These are phyloP conservation scores for Alternaria viburni DNA, from an alignment of 2,329 filamentous ascomycete species.

Conservation along the genomic window DNA sequence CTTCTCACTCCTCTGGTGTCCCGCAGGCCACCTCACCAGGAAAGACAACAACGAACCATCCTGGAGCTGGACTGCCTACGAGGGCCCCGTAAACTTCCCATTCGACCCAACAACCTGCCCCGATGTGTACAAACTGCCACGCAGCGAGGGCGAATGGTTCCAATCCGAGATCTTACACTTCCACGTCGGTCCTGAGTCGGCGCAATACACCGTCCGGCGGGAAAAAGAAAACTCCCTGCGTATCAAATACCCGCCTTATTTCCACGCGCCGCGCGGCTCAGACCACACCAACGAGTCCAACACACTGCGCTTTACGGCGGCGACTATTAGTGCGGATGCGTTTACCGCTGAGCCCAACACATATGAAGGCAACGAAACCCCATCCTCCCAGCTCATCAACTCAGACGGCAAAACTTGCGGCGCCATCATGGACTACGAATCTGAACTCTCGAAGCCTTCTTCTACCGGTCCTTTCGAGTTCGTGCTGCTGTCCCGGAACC, in stretches of 20 bases:
- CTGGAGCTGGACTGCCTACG: constrained; percentile 43
- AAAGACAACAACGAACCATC: constrained; percentile 29
- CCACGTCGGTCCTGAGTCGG: constrained; percentile 28
- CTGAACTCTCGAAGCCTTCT: constrained; percentile 23
- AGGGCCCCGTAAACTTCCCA: constrained; percentile 38
- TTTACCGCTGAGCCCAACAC: constrained; percentile 37
- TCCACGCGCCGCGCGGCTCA: constrained; percentile 29
- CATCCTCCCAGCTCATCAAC: constrained; percentile 35
- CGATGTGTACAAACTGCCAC: constrained; percentile 30
- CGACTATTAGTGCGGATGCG: constrained; percentile 31
- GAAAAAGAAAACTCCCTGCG: constrained; percentile 30
- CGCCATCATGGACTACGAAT: constrained; percentile 40
- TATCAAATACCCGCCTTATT: constrained; percentile 35
- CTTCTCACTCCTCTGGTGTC: constrained; percentile 43
- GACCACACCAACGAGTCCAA: constrained; percentile 24
- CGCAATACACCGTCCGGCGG: constrained; percentile 37
- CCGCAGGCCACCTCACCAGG: constrained; percentile 23
- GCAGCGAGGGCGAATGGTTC: constrained; percentile 32
- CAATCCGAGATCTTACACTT: constrained; percentile 38
- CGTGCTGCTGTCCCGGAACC: constrained; percentile 37
- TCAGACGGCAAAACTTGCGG: constrained; percentile 32
- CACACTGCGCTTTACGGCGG: constrained; percentile 35
- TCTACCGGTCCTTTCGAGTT: constrained; percentile 35
- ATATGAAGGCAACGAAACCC: constrained; percentile 25
- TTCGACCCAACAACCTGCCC: constrained; percentile 43